phyloP scores from a whole-genome alignment of 768 basidiomycete species.

The Flagelloscypha sp. region DNA sequence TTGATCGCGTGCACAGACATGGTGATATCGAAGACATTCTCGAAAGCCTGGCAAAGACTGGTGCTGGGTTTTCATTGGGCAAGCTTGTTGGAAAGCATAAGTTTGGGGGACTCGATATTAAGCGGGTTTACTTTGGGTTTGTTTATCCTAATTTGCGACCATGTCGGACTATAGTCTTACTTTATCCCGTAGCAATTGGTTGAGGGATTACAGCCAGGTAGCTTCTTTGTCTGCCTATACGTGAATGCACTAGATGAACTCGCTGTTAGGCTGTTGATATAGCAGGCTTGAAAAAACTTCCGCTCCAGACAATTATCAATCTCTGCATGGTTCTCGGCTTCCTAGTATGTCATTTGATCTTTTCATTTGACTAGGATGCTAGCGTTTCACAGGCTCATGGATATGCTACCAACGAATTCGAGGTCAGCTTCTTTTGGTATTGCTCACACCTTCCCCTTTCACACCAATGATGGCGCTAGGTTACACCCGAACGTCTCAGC shows the following conservation, averaged over 20 bases:
- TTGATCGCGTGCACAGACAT: too few species aligned
- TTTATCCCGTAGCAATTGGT: slow-evolving; percentile 56
- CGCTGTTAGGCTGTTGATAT: slow-evolving; percentile 69
- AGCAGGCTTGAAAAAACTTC: slow-evolving; percentile 65
- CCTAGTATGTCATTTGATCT: slow-evolving; percentile 37
- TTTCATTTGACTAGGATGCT: background rate
- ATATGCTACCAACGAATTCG: slow-evolving; percentile 77
- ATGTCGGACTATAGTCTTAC: background rate
- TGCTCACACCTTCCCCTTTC: too few species aligned
- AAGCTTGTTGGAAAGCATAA: slow-evolving; percentile 53
- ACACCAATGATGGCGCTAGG: too few species aligned
- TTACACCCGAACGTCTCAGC: too few species aligned
- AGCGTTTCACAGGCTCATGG: slow-evolving; percentile 48
- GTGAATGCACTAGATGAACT: background rate
- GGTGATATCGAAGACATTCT: slow-evolving; percentile 83
- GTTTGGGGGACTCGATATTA: slow-evolving; percentile 74
- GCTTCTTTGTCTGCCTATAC: background rate
- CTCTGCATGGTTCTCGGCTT: slow-evolving; percentile 88
- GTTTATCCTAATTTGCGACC: slow-evolving; percentile 12
- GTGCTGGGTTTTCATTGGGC: slow-evolving; percentile 51
- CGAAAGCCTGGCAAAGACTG: slow-evolving; percentile 49
- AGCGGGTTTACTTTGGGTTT: slow-evolving; percentile 76
- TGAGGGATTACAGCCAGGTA: slow-evolving; percentile 81
- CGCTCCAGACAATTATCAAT: slow-evolving; percentile 78
- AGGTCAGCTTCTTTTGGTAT: too few species aligned